phyloP scores from a whole-genome alignment of 331 rosid genomes.

The Arachis monticola region DNA sequence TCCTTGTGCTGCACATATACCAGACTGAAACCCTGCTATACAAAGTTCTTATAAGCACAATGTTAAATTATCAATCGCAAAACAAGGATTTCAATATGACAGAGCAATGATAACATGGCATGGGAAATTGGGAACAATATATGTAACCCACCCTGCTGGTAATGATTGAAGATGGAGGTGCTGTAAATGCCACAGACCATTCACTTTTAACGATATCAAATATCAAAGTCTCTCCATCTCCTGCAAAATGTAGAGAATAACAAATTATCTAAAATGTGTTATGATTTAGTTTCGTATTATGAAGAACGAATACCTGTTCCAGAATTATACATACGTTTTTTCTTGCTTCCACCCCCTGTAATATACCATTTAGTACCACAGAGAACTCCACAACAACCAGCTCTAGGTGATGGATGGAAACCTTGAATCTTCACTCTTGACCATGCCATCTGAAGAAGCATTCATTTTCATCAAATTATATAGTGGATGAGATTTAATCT shows the following conservation, averaged over 20 bases:
- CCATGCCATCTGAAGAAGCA: conserved; percentile 86
- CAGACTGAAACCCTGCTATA: conserved; percentile 85
- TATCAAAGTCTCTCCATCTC: conserved; percentile 82
- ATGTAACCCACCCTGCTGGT: conserved; percentile 62
- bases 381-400: conserved; percentile 80
- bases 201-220: conserved; percentile 79
- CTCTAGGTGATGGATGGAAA: conserved; percentile 91
- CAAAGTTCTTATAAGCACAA: conserved; percentile 28
- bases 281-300: background rate
- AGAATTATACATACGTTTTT: conserved; percentile 67
- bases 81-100: conserved; percentile 4
- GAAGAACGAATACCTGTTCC: conserved; percentile 28
- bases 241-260: conserved; percentile 46
- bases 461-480: conserved; percentile 37
- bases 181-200: conserved; percentile 73
- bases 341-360: conserved; percentile 90
- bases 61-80: conserved; percentile 17
- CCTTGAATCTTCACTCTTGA: conserved; percentile 82
- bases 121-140: too few species aligned
- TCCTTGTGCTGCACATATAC: conserved; percentile 82
- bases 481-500: conserved; percentile 26
- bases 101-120: background rate
- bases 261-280: background rate
- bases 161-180: conserved; percentile 81
- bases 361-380: conserved; percentile 95